Evolutionary conservation across 1,284 basidiomycete species (phyloP).

Genomic region (Abortiporus biennis): DNA sequence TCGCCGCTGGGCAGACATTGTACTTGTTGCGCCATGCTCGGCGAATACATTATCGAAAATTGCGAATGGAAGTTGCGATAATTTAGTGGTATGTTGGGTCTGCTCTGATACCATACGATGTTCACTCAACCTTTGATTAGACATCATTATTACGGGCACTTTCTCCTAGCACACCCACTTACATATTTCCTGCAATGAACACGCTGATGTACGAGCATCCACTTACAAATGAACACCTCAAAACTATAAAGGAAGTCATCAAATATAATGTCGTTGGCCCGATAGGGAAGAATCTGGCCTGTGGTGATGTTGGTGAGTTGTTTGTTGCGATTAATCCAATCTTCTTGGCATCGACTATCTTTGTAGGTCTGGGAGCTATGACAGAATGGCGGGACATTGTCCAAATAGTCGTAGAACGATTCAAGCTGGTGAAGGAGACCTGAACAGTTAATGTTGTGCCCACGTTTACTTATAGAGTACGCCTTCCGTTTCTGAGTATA

Average conservation of each 20-base stretch:
- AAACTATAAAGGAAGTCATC: slow-evolving; percentile 64
- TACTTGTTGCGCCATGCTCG: slow-evolving; percentile 91
- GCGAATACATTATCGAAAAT: slow-evolving; percentile 96
- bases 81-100: slow-evolving; percentile 63
- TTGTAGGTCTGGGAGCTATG: slow-evolving; percentile 83
- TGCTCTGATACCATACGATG: background rate
- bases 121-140: slow-evolving; percentile 33
- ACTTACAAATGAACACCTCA: slow-evolving; percentile 81
- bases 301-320: slow-evolving; percentile 78
- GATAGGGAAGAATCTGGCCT: slow-evolving; percentile 82
- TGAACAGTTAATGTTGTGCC: too few species aligned
- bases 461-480: too few species aligned
- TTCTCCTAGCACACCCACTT: slow-evolving; percentile 75
- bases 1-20: slow-evolving; percentile 92
- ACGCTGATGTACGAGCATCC: slow-evolving; percentile 96
- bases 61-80: slow-evolving; percentile 84
- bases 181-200: slow-evolving; percentile 97
- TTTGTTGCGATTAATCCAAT: background rate
- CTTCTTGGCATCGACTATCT: slow-evolving; percentile 1
- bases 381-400: slow-evolving; percentile 86
- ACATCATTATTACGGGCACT: slow-evolving; percentile 89
- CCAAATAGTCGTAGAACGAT: slow-evolving; percentile 54
- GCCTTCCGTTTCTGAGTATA: too few species aligned
- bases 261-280: slow-evolving; percentile 83
- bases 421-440: slow-evolving; percentile 34